These are phyloP conservation scores for Vitis hybrid DNA, from an alignment of 177 flowering plant genomes.

Conservation along the genomic window DNA sequence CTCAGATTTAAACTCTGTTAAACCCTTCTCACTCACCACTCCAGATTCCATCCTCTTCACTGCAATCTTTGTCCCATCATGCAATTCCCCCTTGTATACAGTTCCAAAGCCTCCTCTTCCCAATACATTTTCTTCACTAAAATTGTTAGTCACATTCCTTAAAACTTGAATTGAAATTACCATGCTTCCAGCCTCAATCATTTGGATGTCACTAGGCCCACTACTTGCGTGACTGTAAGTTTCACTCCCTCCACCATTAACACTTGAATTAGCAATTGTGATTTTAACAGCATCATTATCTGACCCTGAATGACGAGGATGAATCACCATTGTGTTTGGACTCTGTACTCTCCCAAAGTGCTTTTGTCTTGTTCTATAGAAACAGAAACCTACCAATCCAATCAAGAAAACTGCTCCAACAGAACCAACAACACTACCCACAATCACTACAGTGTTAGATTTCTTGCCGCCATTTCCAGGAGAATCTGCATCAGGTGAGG, in stretches of 20 bases:
- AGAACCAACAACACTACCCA: constrained; percentile 51
- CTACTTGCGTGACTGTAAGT: constrained; percentile 39
- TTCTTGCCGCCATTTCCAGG: constrained; percentile 15
- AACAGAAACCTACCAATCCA: constrained; percentile 34
- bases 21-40: constrained; percentile 63
- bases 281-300: constrained; percentile 63
- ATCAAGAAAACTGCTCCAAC: constrained; percentile 25
- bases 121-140: constrained; percentile 63
- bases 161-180: constrained; percentile 73
- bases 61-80: constrained; percentile 91
- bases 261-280: constrained; percentile 51
- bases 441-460: constrained; percentile 29
- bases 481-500: neutral
- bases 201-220: constrained; percentile 54
- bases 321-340: constrained; percentile 56
- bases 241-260: constrained; percentile 43
- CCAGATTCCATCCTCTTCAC: constrained; percentile 94
- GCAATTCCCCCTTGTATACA: constrained; percentile 85
- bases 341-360: constrained; percentile 49
- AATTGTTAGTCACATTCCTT: constrained; percentile 70
- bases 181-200: constrained; percentile 64
- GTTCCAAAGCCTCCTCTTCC: constrained; percentile 90
- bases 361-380: constrained; percentile 38
- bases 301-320: constrained; percentile 73
- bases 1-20: constrained; percentile 79